Evolutionary conservation across 768 basidiomycete genomes (phyloP).

Genomic region (Cystofilobasidium ferigula): DNA sequence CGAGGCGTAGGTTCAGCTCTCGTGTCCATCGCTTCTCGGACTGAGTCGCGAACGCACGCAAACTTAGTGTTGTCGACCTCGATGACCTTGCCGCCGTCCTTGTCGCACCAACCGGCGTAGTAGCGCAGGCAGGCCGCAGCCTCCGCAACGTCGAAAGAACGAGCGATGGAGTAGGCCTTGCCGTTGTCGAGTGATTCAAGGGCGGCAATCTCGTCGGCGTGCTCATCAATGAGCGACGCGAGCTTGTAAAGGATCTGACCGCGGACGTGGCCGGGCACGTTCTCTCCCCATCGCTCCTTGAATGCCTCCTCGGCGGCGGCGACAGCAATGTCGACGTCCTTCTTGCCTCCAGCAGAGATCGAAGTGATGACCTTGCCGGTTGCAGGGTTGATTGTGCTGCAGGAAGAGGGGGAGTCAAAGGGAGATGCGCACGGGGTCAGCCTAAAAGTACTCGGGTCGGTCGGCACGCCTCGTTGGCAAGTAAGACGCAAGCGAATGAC

Average conservation of each 20-base stretch:
- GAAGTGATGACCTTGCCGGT: constrained; percentile 54
- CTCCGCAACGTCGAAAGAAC: constrained; percentile 35
- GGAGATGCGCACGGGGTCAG: constrained; percentile 25
- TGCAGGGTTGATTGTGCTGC: constrained; percentile 43
- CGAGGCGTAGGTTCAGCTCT: not conserved
- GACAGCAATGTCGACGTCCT: constrained; percentile 25
- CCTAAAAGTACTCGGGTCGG: constrained; percentile 40
- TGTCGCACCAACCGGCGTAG: constrained; percentile 69
- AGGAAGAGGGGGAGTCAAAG: too few relatives aligned
- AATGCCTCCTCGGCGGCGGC: constrained; percentile 21
- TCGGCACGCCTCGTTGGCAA: constrained; percentile 47
- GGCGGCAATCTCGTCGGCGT: constrained; percentile 23
- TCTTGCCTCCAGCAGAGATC: constrained; percentile 27
- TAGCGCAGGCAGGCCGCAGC: constrained; percentile 44
- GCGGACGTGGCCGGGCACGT: constrained; percentile 19
- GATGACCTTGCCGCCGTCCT: constrained; percentile 43
- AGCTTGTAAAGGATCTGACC: constrained; percentile 28
- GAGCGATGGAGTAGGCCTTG: constrained; percentile 22
- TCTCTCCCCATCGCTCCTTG: constrained; percentile 24
- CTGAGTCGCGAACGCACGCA: constrained; percentile 36
- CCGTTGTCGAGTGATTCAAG: constrained; percentile 26
- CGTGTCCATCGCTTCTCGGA: too few relatives aligned
- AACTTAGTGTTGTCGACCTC: constrained; percentile 53
- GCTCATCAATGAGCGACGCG: constrained; percentile 26
- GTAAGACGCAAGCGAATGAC: constrained; percentile 11